phyloP scores from a whole-genome alignment of 805 yeast genomes.

The Ogataea henricii region DNA sequence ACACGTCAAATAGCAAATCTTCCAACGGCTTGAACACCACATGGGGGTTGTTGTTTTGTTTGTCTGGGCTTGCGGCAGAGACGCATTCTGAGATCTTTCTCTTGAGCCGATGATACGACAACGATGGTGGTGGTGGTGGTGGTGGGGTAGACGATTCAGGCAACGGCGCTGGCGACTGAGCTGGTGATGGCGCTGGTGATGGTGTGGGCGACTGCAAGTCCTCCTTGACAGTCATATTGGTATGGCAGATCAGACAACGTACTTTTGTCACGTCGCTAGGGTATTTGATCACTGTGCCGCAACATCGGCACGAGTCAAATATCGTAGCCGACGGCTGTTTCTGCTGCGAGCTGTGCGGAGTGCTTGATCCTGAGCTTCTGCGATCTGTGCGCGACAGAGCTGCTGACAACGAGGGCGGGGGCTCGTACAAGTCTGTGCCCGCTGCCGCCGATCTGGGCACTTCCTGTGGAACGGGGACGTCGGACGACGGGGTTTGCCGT shows the following conservation, averaged over 20 bases:
- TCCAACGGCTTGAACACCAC: constrained; percentile 52
- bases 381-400: not conserved
- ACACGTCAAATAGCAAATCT: constrained; percentile 45
- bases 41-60: constrained; percentile 14
- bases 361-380: constrained; percentile 1
- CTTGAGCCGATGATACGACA: constrained; percentile 38
- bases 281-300: constrained; percentile 46
- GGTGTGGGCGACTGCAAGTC: constrained; percentile 4
- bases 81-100: constrained; percentile 39
- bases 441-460: constrained; percentile 5
- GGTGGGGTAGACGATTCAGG: too few relatives aligned
- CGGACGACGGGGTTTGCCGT: not conserved
- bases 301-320: constrained; percentile 44
- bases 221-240: constrained; percentile 32
- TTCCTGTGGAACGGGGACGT: not conserved
- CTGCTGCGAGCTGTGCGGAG: not conserved
- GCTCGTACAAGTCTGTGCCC: not conserved
- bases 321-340: constrained; percentile 13
- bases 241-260: constrained; percentile 63
- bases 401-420: not conserved
- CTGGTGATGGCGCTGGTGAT: not conserved
- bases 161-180: too few relatives aligned
- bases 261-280: constrained; percentile 42
- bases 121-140: constrained; percentile 16
- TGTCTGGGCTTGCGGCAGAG: not conserved